Conservation (phyloP, 2,329 filamentous ascomycete species). For the Penicillium palitans region DNA sequence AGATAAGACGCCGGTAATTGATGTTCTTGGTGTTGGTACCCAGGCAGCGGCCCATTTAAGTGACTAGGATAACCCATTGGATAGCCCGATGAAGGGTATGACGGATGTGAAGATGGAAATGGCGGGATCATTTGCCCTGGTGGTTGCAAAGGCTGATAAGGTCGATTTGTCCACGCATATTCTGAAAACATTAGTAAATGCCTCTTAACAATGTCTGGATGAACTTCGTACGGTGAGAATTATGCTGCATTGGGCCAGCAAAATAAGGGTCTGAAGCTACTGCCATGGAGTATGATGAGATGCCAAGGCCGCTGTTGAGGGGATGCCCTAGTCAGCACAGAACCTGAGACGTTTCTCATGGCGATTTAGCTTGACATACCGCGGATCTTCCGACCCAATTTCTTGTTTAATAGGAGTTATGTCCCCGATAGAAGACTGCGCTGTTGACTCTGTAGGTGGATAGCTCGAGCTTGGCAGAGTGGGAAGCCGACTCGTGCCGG, state of each 20-base stretch:
- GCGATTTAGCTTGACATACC: constrained; percentile 11
- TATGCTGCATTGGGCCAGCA: constrained; percentile 33
- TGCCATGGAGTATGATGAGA: constrained; percentile 25
- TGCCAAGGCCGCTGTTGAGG: constrained; percentile 18
- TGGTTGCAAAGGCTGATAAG: constrained; percentile 32
- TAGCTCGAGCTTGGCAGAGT: constrained; percentile 9
- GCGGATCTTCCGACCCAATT: constrained; percentile 7
- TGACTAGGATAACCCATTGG: constrained; percentile 30
- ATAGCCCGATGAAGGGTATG: constrained; percentile 26
- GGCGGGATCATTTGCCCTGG: constrained; percentile 30
- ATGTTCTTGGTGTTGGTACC: constrained; percentile 17
- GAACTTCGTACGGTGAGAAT: constrained; percentile 30
- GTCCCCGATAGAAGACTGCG: constrained; percentile 10
- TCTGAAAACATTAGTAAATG: constrained; percentile 26
- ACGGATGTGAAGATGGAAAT: constrained; percentile 27
- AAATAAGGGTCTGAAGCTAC: constrained; percentile 26
- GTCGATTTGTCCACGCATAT: constrained; percentile 34
- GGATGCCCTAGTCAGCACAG: constrained; percentile 6
- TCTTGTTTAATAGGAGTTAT: constrained; percentile 8
- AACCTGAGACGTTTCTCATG: background rate
- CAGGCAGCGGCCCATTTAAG: constrained; percentile 19
- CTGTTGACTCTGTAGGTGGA: constrained; percentile 6
- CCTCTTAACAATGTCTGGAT: background rate
- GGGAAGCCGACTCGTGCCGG: constrained; percentile 7
- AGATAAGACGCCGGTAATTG: constrained; percentile 16